These are phyloP conservation scores for Gynandropsis gynandra DNA, from an alignment of 345 rosid genomes.

Conservation along the genomic window DNA sequence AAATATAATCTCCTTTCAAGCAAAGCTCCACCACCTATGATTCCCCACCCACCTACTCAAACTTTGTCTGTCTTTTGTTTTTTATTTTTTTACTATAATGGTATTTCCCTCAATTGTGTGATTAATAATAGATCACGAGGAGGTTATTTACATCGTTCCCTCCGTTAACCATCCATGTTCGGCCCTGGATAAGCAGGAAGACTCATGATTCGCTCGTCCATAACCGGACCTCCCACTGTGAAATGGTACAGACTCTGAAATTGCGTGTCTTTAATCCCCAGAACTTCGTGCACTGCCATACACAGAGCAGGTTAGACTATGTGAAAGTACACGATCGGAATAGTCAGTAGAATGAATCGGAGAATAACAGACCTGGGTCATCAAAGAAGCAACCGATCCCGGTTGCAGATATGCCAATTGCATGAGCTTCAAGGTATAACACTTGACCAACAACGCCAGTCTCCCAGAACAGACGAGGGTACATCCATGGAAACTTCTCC, in stretches of 20 bases:
- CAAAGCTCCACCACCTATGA: too few species aligned
- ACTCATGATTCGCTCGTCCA: constrained; percentile 84
- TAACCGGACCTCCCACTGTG: constrained; percentile 71
- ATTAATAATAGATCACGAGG: too few species aligned
- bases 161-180: constrained; percentile 38
- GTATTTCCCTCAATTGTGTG: too few species aligned
- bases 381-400: constrained; percentile 93
- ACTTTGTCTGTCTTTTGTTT: too few species aligned
- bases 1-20: constrained; percentile 3
- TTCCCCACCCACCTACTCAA: too few species aligned
- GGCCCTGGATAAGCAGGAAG: constrained; percentile 93
- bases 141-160: too few species aligned
- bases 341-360: too few species aligned
- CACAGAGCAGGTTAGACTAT: not conserved
- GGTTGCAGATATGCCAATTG: constrained; percentile 81
- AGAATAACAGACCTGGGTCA: constrained; percentile 52
- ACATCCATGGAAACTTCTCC: constrained; percentile 69
- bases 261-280: constrained; percentile 52
- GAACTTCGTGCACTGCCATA: constrained; percentile 59
- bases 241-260: constrained; percentile 86
- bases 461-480: constrained; percentile 87
- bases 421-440: constrained; percentile 85
- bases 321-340: too few species aligned
- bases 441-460: constrained; percentile 88
- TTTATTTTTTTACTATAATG: too few species aligned